A percentile compares a stretch with the other conserved stretches of the same genome.
These are phyloP conservation scores for Elaeis guineensis DNA, from an alignment of 176 grass and related monocot genomes.

Conservation along the genomic window DNA sequence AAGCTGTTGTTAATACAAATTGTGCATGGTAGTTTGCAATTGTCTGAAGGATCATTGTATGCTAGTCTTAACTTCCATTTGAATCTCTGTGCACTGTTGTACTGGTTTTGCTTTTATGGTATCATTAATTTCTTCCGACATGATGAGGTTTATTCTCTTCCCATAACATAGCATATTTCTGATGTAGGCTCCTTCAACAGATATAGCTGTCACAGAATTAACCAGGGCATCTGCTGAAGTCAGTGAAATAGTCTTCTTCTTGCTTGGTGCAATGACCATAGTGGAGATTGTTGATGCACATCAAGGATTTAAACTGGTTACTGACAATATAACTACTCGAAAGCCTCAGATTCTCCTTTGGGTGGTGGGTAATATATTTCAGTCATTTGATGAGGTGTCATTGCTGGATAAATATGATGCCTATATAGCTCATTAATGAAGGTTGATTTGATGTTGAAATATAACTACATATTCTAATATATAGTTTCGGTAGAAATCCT, in stretches of 20 bases:
- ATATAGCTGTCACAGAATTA: slow-evolving; percentile 77
- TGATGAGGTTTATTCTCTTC: background rate
- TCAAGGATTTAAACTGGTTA: slow-evolving; percentile 94
- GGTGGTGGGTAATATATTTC: slow-evolving; percentile 60
- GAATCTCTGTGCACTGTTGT: background rate
- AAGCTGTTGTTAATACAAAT: no score
- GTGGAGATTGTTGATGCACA: slow-evolving; percentile 99
- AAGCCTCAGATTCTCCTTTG: slow-evolving; percentile 78
- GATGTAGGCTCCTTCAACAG: slow-evolving; percentile 68
- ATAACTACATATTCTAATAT: no score
- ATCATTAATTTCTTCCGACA: slow-evolving; percentile 9
- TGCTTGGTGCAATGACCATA: slow-evolving; percentile 98
- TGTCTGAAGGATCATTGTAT: no score
- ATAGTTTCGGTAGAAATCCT: no score
- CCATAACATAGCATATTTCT: background rate
- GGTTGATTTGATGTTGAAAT: no score
- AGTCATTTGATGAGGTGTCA: no score
- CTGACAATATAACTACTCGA: slow-evolving; percentile 94
- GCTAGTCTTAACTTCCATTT: no score
- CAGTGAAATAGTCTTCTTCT: slow-evolving; percentile 98
- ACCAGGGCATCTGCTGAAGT: slow-evolving; percentile 64
- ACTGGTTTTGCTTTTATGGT: slow-evolving; percentile 7
- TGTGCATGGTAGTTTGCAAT: no score
- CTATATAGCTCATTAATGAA: no score
- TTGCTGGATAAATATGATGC: no score